These are phyloP conservation scores for Paramecium pentaurelia DNA, from an alignment of 73 alveolate genomes.

Conservation along the genomic window DNA sequence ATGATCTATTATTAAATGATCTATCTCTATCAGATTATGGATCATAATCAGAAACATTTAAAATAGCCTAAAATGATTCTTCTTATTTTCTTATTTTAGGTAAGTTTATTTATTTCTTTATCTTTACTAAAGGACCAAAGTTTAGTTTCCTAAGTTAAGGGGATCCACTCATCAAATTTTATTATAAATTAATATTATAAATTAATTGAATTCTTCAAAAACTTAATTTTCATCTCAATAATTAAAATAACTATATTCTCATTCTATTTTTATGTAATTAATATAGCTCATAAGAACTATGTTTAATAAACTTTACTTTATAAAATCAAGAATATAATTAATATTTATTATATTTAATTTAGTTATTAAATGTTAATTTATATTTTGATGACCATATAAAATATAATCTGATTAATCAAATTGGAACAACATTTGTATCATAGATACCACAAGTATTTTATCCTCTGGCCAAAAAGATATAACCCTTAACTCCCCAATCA, in stretches of 20 bases:
- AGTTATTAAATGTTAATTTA: too few species aligned
- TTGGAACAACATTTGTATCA: neutral
- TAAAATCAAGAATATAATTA: too few species aligned
- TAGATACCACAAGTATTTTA: conserved; percentile 41
- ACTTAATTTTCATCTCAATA: too few species aligned
- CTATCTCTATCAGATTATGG: neutral
- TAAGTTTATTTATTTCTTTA: neutral
- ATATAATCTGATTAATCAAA: neutral
- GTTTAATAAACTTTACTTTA: too few species aligned
- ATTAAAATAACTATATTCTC: too few species aligned
- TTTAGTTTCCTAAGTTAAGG: neutral
- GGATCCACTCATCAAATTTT: neutral
- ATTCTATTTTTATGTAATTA: too few species aligned
- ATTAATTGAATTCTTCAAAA: neutral
- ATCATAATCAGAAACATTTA: neutral
- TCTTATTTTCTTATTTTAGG: conserved; percentile 6
- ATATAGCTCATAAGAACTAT: too few species aligned
- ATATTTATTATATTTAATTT: too few species aligned
- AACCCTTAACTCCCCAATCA: conserved; percentile 81
- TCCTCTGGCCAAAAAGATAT: conserved; percentile 64
- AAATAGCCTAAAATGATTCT: neutral
- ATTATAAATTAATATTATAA: neutral
- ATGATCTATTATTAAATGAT: neutral
- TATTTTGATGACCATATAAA: neutral
- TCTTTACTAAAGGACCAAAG: neutral